Evolutionary conservation across 345 rosid genomes (phyloP).

Genomic region (Gossypium raimondii): DNA sequence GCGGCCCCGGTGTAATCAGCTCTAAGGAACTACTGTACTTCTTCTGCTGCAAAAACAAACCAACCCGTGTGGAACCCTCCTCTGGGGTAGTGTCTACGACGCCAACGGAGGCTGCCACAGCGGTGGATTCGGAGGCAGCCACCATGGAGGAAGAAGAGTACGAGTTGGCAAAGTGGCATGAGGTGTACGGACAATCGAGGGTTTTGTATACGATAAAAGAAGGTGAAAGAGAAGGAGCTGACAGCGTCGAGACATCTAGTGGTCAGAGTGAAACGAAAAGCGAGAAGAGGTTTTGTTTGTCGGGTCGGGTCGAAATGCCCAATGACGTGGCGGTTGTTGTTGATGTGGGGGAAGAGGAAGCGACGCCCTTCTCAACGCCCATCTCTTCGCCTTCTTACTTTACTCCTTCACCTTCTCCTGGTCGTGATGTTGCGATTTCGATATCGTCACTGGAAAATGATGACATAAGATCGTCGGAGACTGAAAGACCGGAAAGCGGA

Average conservation of each 20-base stretch:
- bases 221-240: conserved; percentile 48
- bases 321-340: conserved; percentile 7
- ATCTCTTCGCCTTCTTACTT: conserved; percentile 52
- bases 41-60: conserved; percentile 61
- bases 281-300: conserved; percentile 7
- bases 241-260: neutral
- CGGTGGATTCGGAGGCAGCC: conserved; percentile 5
- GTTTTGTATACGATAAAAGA: conserved; percentile 63
- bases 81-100: conserved; percentile 22
- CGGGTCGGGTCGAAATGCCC: neutral
- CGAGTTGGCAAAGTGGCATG: conserved; percentile 38
- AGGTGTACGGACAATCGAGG: conserved; percentile 47
- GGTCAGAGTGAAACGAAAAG: conserved; percentile 5
- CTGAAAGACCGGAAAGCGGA: neutral
- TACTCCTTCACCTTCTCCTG: conserved; percentile 68
- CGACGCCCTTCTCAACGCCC: conserved; percentile 72
- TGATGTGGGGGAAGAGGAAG: conserved; percentile 27
- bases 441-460: neutral
- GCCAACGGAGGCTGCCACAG: neutral
- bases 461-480: neutral
- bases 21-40: conserved; percentile 75
- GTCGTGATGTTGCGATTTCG: neutral
- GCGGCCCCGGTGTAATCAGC: conserved; percentile 29
- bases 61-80: conserved; percentile 43
- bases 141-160: conserved; percentile 22